A percentile compares a stretch with the other conserved stretches of the same genome.
phyloP scores from a whole-genome alignment of 352 stramenopile genomes.

The Phytophthora nicotianae region DNA sequence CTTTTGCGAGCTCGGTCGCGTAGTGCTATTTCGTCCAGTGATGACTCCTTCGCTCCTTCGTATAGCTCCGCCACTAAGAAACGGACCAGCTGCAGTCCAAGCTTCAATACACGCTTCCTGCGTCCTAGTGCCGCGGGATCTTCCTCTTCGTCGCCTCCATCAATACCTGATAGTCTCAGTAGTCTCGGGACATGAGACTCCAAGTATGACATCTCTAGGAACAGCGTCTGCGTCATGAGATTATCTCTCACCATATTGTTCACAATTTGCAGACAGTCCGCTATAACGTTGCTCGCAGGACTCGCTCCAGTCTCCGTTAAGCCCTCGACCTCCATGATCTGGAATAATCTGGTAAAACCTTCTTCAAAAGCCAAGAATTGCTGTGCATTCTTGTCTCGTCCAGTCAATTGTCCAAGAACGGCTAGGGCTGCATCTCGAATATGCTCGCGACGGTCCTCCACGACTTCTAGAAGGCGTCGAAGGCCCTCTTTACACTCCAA shows the following conservation, averaged over 20 bases:
- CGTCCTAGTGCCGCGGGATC: slow-evolving; percentile 29
- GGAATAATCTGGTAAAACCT: slow-evolving; percentile 72
- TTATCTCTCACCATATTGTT: slow-evolving; percentile 86
- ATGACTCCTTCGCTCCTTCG: slow-evolving; percentile 48
- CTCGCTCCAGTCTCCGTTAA: slow-evolving; percentile 36
- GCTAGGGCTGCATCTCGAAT: slow-evolving; percentile 79
- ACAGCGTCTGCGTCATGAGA: slow-evolving; percentile 77
- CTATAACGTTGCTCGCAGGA: slow-evolving; percentile 53
- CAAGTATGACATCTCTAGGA: slow-evolving; percentile 64
- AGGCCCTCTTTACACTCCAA: slow-evolving; percentile 75
- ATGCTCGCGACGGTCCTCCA: slow-evolving; percentile 80
- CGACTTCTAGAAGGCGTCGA: slow-evolving; percentile 69
- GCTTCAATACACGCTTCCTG: slow-evolving; percentile 64
- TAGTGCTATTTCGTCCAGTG: slow-evolving; percentile 58
- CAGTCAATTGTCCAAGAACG: slow-evolving; percentile 71
- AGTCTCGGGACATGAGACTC: slow-evolving; percentile 57
- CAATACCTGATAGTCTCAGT: slow-evolving; percentile 38
- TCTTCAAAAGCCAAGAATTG: slow-evolving; percentile 87
- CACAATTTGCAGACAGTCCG: slow-evolving; percentile 79
- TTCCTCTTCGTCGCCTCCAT: slow-evolving; percentile 25
- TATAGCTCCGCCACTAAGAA: slow-evolving; percentile 66
- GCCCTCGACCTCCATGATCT: slow-evolving; percentile 77
- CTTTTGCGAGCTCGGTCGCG: slow-evolving; percentile 57
- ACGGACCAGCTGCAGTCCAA: slow-evolving; percentile 68
- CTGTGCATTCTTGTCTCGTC: slow-evolving; percentile 71